A percentile compares a stretch with the other conserved stretches of the same genome.
Evolutionary conservation across 352 stramenopile genomes (phyloP).

Genomic region (Thalassiosira gravida): DNA sequence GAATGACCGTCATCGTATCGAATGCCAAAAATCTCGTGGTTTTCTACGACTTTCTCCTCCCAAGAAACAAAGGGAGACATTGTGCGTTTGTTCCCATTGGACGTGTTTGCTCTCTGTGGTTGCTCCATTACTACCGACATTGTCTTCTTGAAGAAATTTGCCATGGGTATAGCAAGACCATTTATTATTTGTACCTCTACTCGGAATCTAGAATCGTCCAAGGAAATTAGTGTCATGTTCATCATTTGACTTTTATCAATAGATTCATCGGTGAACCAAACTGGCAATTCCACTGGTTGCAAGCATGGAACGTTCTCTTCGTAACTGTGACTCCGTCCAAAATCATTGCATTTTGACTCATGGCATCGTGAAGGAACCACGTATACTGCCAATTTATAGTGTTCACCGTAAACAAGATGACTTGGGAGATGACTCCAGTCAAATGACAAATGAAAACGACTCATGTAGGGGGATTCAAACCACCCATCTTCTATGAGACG

Average conservation of each 20-base stretch:
- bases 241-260: conserved; percentile 93
- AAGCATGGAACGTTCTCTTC: conserved; percentile 91
- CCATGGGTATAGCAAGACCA: conserved; percentile 88
- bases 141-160: conserved; percentile 91
- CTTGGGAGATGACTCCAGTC: conserved; percentile 92
- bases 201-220: conserved; percentile 94
- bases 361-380: conserved; percentile 92
- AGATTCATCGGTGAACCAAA: conserved; percentile 89
- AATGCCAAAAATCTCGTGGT: conserved; percentile 91
- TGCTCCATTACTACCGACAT: conserved; percentile 88
- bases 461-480: conserved; percentile 91
- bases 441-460: conserved; percentile 92
- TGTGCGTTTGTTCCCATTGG: conserved; percentile 47
- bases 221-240: conserved; percentile 92
- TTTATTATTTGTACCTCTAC: conserved; percentile 95
- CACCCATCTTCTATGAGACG: conserved; percentile 89
- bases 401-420: conserved; percentile 92
- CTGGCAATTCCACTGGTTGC: conserved; percentile 89
- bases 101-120: conserved; percentile 72
- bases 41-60: conserved; percentile 52
- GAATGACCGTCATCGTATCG: conserved; percentile 84
- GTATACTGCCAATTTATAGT: conserved; percentile 95
- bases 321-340: conserved; percentile 53
- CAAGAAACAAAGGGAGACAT: conserved; percentile 62
- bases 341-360: conserved; percentile 86